Evolutionary conservation across 331 rosid species (phyloP), one percentile per base, ranked within the genome.

Genomic region (Quercus lobata): DNA sequence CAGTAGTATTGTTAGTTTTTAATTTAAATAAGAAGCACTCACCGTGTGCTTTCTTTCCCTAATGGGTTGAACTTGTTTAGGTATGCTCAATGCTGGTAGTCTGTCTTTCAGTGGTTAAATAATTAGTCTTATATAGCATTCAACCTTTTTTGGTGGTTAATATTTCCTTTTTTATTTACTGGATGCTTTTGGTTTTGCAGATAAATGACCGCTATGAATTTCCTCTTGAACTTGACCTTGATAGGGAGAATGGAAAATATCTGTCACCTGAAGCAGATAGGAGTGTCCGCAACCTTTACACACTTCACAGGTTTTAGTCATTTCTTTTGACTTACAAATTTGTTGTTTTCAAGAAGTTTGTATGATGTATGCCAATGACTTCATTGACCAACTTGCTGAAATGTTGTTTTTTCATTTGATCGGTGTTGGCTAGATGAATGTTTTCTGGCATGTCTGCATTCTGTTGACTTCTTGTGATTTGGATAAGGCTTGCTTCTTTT

Each of bases 181-280:
- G 22, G 37, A 16, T 21, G 27, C 52, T 57, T 25, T 74, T 30
- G 25, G 14, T 82, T 57, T 81, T 78, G 84, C 90, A 93, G 96
- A 91, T 93, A 71, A 93, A 93, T 78, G 98, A 93, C 76, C 95
- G 93, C 77, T 93, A 93, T 70, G 95, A 93, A 84, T 93, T 91
- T 84, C 98, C 98, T 80, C 88, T 90, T 84, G 89, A 93, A 79
- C 88, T 93, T 63, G 98, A 93, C 89, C 97, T 93, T 80, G 98
- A 93, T 84, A 87, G 90, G 86, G 95, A 90, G 75, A 73, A 87
- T 79, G 91, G 98, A 25, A 93, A 87, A 72, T 93, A 93, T 89
- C 79, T 91, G 29, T 90, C 98, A 69, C 98, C 97, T 63, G 91
- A 93, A 0, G 94, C 98, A 68, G 95, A 93, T 77, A 90, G 85